phyloP scores from a whole-genome alignment of 75 land plant genomes.

The Sequoia sempervirens region DNA sequence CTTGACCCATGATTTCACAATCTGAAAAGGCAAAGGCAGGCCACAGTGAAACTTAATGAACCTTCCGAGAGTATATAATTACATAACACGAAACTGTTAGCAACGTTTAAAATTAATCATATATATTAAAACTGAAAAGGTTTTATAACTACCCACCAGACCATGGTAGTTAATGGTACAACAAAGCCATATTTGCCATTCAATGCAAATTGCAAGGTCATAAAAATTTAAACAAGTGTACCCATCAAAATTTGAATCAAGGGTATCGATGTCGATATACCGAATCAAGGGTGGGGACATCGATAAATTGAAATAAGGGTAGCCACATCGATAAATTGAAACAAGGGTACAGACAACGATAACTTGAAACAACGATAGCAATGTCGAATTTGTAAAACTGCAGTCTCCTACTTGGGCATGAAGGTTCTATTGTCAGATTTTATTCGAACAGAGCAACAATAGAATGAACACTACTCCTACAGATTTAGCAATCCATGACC shows the following conservation, averaged over 20 bases:
- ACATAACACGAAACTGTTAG: not conserved
- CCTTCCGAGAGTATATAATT: not conserved
- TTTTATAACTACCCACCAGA: not conserved
- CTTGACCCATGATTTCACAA: constrained; percentile 79
- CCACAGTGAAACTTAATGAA: not conserved
- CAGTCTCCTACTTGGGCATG: not conserved
- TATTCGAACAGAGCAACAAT: not conserved
- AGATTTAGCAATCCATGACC: not conserved
- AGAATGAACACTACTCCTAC: not conserved
- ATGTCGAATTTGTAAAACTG: not conserved
- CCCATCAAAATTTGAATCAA: not conserved
- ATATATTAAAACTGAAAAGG: not conserved
- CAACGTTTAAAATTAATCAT: not conserved
- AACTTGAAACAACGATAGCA: not conserved
- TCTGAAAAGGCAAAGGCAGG: constrained; percentile 24
- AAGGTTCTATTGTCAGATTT: not conserved
- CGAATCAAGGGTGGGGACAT: no score
- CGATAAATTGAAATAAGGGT: not conserved
- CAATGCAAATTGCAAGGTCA: not conserved
- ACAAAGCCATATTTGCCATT: not conserved
- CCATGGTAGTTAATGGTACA: not conserved
- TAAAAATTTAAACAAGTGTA: no score
- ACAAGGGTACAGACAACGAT: not conserved
- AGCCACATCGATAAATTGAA: not conserved
- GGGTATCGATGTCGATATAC: not conserved